Evolutionary conservation across 2,329 filamentous ascomycete genomes (phyloP), one percentile per base, ranked within the genome.

Genomic region (Botryosphaeria dothidea): DNA sequence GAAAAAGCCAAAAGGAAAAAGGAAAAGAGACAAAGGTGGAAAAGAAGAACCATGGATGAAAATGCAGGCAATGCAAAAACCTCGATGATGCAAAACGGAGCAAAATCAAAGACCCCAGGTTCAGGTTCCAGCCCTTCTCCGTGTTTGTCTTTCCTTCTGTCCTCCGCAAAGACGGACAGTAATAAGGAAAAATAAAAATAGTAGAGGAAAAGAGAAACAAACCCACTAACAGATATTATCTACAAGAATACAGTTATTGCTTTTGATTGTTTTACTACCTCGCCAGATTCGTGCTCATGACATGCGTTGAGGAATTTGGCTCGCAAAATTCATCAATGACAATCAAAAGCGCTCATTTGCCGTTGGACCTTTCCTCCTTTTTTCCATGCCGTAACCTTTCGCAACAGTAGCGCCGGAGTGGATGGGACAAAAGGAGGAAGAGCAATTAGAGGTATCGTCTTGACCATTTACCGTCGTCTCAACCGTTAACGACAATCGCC

Each of bases 211-310:
- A 29, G 27, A n/a, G 3, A n/a, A n/a, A n/a, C n/a, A n/a, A n/a
- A n/a, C n/a, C 4, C 23, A 52, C 23, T 38, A 43, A 58, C 36
- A 58, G 17, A 43, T 45, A 58, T 43, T 58, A 58, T 58, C 54
- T 58, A 58, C 54, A 58, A 36, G 54, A 58, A 58, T 58, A 58
- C 54, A 58, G 13, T 58, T n/a, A n/a, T n/a, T 41, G 25, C 38
- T 43, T 58, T 34, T 8, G 13, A 29, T 58, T 29, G 3, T 25
- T 13, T 41, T 45, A 7, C 23, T 29, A 7, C 11, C 19, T 25
- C 23, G 4, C 11, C 51, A 15, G 31, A 54, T 11, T 31, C 25
- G 5, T 29, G n/a, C 49, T 19, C n/a, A 34, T 34, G 29, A 52
- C n/a, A 7, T 31, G 29, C 49, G 31, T 34, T 36, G 29, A 34